Conservation (phyloP, 1,284 basidiomycete genomes). For the Pulveroboletus sp. region DNA sequence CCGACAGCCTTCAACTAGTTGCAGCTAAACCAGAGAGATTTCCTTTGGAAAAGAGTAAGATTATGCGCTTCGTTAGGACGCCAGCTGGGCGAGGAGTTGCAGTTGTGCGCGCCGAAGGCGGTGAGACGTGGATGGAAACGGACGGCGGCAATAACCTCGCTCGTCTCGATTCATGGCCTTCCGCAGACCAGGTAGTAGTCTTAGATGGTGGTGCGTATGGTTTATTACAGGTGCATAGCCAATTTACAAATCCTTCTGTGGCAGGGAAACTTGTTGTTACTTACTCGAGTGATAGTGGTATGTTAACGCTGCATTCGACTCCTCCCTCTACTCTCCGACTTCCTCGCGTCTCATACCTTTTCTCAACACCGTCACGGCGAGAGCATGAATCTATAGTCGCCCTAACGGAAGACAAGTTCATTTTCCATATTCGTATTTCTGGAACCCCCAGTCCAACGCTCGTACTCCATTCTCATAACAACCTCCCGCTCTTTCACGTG, state of each 20-base stretch:
- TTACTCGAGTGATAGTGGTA: slow-evolving; percentile 42
- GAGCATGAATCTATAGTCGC: slow-evolving; percentile 59
- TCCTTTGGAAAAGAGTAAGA: slow-evolving; percentile 50
- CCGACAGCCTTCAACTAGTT: slow-evolving; percentile 49
- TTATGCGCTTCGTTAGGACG: slow-evolving; percentile 67
- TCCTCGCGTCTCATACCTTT: slow-evolving; percentile 56
- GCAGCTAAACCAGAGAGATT: slow-evolving; percentile 43
- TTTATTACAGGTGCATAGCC: slow-evolving; percentile 12
- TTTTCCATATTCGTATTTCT: slow-evolving; percentile 52
- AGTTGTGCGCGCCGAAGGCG: slow-evolving; percentile 56
- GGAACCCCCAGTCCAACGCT: slow-evolving; percentile 38
- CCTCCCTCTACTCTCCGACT: slow-evolving; percentile 49
- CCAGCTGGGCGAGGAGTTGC: slow-evolving; percentile 75
- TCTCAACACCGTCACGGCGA: slow-evolving; percentile 58
- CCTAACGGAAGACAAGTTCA: slow-evolving; percentile 54
- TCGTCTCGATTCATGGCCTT: slow-evolving; percentile 49
- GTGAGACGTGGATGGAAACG: slow-evolving; percentile 63
- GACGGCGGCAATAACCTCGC: slow-evolving; percentile 47
- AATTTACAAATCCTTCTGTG: slow-evolving; percentile 6
- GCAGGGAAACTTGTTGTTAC: slow-evolving; percentile 38
- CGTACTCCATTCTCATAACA: slow-evolving; percentile 44
- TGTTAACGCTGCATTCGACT: slow-evolving; percentile 51
- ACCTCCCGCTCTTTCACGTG: slow-evolving; percentile 50
- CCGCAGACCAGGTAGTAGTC: slow-evolving; percentile 64
- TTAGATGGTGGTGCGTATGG: slow-evolving; percentile 55